Conservation (phyloP, 306 rosid genomes). For the Acacia crassicarpa region DNA sequence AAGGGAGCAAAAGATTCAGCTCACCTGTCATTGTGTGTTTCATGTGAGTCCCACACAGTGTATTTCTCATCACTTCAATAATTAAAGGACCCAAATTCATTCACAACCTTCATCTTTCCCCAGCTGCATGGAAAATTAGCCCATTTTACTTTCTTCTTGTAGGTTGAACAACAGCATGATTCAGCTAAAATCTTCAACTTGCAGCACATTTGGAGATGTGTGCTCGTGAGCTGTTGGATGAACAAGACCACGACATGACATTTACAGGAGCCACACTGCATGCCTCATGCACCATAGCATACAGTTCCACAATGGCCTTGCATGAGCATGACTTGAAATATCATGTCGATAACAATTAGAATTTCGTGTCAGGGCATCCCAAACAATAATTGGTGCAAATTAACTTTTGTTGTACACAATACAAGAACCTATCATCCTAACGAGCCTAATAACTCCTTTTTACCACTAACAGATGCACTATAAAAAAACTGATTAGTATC, state of each 20-base stretch:
- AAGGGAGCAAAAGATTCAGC: background rate
- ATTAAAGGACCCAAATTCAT: background rate
- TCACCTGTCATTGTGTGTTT: background rate
- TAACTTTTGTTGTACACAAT: background rate
- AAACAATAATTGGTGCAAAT: background rate
- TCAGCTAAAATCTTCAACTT: background rate
- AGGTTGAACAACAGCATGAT: background rate
- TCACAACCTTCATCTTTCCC: background rate
- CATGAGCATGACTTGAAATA: background rate
- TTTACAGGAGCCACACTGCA: background rate
- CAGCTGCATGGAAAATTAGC: background rate
- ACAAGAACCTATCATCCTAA: constrained; percentile 13
- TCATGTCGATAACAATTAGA: background rate
- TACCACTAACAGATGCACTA: background rate
- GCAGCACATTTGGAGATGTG: background rate
- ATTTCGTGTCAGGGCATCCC: background rate
- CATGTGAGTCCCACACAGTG: background rate
- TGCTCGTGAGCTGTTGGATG: background rate
- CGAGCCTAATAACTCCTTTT: background rate
- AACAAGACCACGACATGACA: background rate
- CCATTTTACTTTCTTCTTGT: background rate
- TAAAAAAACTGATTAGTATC: background rate
- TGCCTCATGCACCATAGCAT: background rate
- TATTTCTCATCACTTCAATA: background rate
- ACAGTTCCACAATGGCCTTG: background rate